Evolutionary conservation across 176 grass and related monocot species (phyloP), one percentile per base, ranked within the genome.

Genomic region (maize (Zea mays)): DNA sequence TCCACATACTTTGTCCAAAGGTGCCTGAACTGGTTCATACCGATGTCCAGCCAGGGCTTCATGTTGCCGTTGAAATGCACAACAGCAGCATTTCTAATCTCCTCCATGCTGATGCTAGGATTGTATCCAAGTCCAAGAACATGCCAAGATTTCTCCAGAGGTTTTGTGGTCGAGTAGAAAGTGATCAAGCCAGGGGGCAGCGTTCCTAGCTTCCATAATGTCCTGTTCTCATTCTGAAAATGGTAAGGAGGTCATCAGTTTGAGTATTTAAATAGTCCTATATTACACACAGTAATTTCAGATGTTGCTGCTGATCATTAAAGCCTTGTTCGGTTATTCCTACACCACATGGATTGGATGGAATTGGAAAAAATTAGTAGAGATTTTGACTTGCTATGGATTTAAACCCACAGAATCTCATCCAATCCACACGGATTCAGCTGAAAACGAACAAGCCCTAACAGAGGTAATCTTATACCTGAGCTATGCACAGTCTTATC

Each of bases 31-130:
- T 90, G 92, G 76, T 92, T 95, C 96, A 99, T 92, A 75, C 85
- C 96, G 64, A 99, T 99, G 62, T 99, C 96, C 38, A 99, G 88
- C 96, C 96, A 99, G 21, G 96, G 96, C 78, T 99, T 99, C 96
- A 99, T 99, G 81, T 99, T 99, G 11, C 96, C 96, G 10, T 99
- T 99, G 80, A 95, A 99, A 92, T 99, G 96, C 46, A 99, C 92
- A 61, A 99, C 92, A 41, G 96, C 91, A 48, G 91, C 92, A 48
- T 99, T 99, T 44, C 85, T 94, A 10, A 99, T 99, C 83, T 99
- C 96, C 74, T 99, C 96, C 90, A 92, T 95, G 79, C 92, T 95
- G 77, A 99, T 99, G 70, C 92, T 95, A 83, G 96, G 92, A 74
- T 99, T 93, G 59, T 99, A 99, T 55, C 96, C 96, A 33, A 99